Conservation (phyloP, 768 basidiomycete species). For the Russula compacta region DNA sequence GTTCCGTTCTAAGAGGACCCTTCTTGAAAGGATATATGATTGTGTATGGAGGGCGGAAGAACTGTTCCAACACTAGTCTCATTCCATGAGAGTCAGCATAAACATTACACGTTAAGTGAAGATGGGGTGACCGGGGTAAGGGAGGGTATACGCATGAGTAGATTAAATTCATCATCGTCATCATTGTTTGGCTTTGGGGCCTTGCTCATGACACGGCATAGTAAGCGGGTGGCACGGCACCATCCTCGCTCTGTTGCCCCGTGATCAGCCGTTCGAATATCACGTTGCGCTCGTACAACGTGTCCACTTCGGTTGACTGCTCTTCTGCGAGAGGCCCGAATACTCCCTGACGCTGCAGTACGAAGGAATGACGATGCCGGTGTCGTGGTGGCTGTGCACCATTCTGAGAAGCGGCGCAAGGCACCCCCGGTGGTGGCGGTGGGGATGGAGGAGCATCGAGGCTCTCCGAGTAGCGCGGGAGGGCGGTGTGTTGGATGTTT, state of each 20-base stretch:
- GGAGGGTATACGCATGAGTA: background rate
- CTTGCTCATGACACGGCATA: conserved; percentile 17
- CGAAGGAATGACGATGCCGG: background rate
- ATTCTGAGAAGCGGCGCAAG: background rate
- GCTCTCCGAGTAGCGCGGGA: conserved; percentile 9
- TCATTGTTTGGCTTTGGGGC: background rate
- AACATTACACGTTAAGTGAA: background rate
- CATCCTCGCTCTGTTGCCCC: conserved; percentile 72
- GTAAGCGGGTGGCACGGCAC: conserved; percentile 80
- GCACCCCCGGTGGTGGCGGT: background rate
- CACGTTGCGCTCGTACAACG: conserved; percentile 33
- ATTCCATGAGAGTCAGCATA: conserved; percentile 25
- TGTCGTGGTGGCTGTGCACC: background rate
- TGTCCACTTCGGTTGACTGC: conserved; percentile 26
- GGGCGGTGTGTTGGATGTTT: conserved; percentile 1
- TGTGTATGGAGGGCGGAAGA: conserved; percentile 93
- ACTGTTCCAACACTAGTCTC: conserved; percentile 92
- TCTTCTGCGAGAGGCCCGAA: background rate
- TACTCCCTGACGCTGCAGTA: background rate
- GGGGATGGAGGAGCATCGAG: background rate
- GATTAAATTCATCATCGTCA: background rate
- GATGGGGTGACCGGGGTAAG: background rate
- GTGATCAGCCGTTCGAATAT: conserved; percentile 70
- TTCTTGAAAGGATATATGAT: conserved; percentile 99
- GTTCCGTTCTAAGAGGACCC: conserved; percentile 57